Conservation (phyloP, 768 basidiomycete species). For the Coprinellus aureogranulatus region DNA sequence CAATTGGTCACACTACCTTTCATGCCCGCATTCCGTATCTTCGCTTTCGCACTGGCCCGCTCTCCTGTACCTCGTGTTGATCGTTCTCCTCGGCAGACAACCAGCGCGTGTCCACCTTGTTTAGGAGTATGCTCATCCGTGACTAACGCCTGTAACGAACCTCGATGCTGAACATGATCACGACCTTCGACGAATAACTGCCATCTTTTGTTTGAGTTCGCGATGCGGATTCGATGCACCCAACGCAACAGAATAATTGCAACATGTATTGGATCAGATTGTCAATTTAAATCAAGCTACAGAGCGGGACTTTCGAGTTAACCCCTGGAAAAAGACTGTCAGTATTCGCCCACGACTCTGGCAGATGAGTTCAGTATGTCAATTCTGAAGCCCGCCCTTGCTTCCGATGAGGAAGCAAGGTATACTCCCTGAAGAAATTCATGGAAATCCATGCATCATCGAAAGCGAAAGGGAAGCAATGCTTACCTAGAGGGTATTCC, state of each 20-base stretch:
- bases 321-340: neutral
- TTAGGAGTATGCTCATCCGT: neutral
- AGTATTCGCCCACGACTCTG: neutral
- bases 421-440: slow-evolving; percentile 96
- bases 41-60: neutral
- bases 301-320: neutral
- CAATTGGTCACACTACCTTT: neutral
- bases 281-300: neutral
- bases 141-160: neutral
- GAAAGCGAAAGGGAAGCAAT: slow-evolving; percentile 17
- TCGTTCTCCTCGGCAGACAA: neutral
- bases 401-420: slow-evolving; percentile 33
- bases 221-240: too few species aligned
- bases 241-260: too few species aligned
- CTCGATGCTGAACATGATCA: neutral
- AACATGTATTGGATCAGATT: too few species aligned
- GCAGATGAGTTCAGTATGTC: slow-evolving; percentile 50
- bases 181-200: neutral
- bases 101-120: neutral
- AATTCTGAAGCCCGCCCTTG: slow-evolving; percentile 76
- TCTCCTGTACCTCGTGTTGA: neutral
- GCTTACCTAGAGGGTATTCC: slow-evolving; percentile 13
- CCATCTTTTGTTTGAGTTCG: too few species aligned
- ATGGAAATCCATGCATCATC: slow-evolving; percentile 59
- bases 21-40: neutral